Base-by-base conservation (phyloP, 2,329 filamentous ascomycete genomes). In the Hypocrella siamensis region DNA sequence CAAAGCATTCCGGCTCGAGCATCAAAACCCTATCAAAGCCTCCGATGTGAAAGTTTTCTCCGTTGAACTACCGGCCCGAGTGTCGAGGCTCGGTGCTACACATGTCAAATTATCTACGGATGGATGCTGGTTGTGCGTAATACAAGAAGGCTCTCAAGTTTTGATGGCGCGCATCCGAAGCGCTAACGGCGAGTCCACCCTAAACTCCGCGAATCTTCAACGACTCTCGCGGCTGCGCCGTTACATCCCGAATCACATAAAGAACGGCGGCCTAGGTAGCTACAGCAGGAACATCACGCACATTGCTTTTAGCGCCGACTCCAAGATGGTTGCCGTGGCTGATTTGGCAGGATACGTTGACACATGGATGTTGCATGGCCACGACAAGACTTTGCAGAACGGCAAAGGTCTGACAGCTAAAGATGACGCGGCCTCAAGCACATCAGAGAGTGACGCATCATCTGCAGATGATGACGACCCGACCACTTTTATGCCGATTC, bases 341-440 rank as follows among this genome's bases (percentile, higher is more conserved):
- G 88, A 94, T 51, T 56, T 94, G 32, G 76, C 79, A 27, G 90
- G 90, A 27, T 84, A 77, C 52, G 64, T 96, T 19, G 86, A 96
- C 48, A 84, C 78, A 14, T 98, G 86, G 81, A 58, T 84, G 2
- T 56, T 93, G 33, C 66, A 72, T 46, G 56, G 57, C 34, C 49
- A 51, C 7, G 40, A 39, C 3, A 43, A 51, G 17, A 34, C 38
- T 12, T 29, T 42, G 31, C 41, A 48, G 34, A 49, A 56, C 32
- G 49, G 46, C 10, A 45, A 52, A n/a, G n/a, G n/a, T n/a, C n/a
- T n/a, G n/a, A n/a, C n/a, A 36, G 48, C 52, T 19, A 39, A 41
- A 7, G 42, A 51, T 15, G 47, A 48, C 17, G 32, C 45, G 33
- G 31, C 42, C 35, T 46, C 48, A 29, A 51, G 46, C 6, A 45